A percentile compares a stretch with the other conserved stretches of the same genome.
Conservation (phyloP, 345 rosid species). For the Toxicodendron radicans region DNA sequence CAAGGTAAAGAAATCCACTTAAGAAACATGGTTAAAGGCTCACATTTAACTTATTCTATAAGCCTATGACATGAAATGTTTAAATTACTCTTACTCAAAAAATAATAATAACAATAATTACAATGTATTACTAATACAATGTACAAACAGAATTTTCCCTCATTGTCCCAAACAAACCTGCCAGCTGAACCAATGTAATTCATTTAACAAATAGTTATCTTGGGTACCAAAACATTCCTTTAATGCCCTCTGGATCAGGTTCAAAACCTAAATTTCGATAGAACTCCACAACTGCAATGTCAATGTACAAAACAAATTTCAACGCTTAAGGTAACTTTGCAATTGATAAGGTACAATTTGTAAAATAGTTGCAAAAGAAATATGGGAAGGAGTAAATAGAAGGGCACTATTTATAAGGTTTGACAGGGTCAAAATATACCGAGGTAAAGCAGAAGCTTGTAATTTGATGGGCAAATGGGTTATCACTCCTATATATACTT, state of each 20-base stretch:
- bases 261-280: constrained; percentile 90
- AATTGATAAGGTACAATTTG: neutral
- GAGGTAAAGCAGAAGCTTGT: neutral
- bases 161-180: constrained; percentile 14
- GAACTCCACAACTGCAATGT: constrained; percentile 83
- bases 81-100: neutral
- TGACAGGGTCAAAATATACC: neutral
- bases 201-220: constrained; percentile 29
- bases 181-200: constrained; percentile 11
- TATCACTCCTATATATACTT: neutral
- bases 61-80: too few species aligned
- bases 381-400: neutral
- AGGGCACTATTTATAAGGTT: neutral
- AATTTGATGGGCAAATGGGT: neutral
- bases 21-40: neutral
- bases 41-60: neutral
- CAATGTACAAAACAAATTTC: constrained; percentile 6
- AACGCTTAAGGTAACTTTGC: neutral
- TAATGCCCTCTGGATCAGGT: constrained; percentile 96
- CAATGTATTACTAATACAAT: neutral
- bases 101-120: neutral
- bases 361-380: neutral
- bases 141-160: neutral
- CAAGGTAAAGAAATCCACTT: neutral
- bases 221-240: constrained; percentile 98